Percentiles rank a stretch among this genome's conserved stretches.
These are phyloP conservation scores for Hyaloscypha bicolor DNA, from an alignment of 495 filamentous ascomycete species.

Conservation along the genomic window DNA sequence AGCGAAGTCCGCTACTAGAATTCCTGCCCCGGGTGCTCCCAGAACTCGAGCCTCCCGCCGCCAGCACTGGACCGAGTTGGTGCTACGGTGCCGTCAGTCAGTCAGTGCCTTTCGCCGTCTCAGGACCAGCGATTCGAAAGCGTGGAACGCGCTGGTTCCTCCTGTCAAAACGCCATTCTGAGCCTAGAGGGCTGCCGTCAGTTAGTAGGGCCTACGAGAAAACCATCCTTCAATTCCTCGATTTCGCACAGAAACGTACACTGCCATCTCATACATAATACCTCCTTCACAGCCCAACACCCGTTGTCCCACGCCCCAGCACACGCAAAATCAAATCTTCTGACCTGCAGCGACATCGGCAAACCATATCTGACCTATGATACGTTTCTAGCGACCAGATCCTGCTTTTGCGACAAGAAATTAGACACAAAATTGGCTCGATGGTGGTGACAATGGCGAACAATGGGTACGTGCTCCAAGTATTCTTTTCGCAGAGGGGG, in stretches of 20 bases:
- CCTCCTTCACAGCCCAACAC: background rate
- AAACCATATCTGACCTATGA: background rate
- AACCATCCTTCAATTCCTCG: background rate
- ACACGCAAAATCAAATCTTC: background rate
- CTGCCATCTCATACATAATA: background rate
- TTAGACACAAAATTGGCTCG: slow-evolving; percentile 21
- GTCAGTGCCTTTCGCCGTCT: background rate
- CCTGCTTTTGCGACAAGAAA: slow-evolving; percentile 9
- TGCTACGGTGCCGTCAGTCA: background rate
- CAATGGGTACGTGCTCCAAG: slow-evolving; percentile 29
- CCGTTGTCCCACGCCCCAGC: background rate
- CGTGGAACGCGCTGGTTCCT: background rate
- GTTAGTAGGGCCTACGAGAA: background rate
- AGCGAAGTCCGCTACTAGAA: background rate
- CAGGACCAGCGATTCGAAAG: slow-evolving; percentile 1
- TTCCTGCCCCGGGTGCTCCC: background rate
- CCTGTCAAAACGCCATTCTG: slow-evolving; percentile 1
- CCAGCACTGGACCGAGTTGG: background rate
- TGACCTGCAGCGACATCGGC: background rate
- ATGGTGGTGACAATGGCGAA: slow-evolving; percentile 33
- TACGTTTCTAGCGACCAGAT: background rate
- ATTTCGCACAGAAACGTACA: background rate
- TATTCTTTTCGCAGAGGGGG: background rate
- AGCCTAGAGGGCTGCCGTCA: background rate
- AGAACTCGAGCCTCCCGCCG: background rate